Evolutionary conservation across 192 early-diverging fungal species (phyloP).

Genomic region (Funneliformis mosseae): DNA sequence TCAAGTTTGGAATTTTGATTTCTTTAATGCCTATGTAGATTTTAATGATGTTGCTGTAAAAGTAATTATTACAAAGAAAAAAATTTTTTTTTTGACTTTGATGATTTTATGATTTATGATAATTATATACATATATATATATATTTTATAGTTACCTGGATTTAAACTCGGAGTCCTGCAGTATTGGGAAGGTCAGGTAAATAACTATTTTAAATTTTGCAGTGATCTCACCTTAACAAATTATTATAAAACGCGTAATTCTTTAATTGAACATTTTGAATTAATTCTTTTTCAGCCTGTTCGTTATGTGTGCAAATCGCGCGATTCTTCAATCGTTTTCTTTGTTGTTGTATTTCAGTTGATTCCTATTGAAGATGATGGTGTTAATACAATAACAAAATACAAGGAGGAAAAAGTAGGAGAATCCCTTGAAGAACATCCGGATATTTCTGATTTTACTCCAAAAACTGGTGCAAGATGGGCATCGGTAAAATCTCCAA

Average conservation of each 20-base stretch:
- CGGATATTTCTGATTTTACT: neutral
- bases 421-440: neutral
- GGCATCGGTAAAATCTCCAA: slow-evolving; percentile 15
- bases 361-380: slow-evolving; percentile 34
- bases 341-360: slow-evolving; percentile 72
- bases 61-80: neutral
- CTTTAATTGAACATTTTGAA: neutral
- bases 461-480: slow-evolving; percentile 10
- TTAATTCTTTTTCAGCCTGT: slow-evolving; percentile 66
- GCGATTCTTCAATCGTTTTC: slow-evolving; percentile 60
- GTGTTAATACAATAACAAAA: neutral
- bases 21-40: slow-evolving; percentile 57
- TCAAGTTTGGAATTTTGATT: slow-evolving; percentile 76
- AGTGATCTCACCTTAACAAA: neutral
- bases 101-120: neutral
- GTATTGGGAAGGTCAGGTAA: slow-evolving; percentile 68
- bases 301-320: slow-evolving; percentile 70
- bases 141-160: slow-evolving; percentile 43
- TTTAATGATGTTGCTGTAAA: slow-evolving; percentile 46
- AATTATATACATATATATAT: neutral
- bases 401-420: neutral
- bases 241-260: too few relatives aligned
- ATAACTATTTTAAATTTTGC: slow-evolving; percentile 44
- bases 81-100: neutral
- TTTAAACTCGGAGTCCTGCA: slow-evolving; percentile 52